Evolutionary conservation across 495 filamentous ascomycete species (phyloP), one percentile per base, ranked within the genome.

Genomic region (Massariosphaeria phaeospora): DNA sequence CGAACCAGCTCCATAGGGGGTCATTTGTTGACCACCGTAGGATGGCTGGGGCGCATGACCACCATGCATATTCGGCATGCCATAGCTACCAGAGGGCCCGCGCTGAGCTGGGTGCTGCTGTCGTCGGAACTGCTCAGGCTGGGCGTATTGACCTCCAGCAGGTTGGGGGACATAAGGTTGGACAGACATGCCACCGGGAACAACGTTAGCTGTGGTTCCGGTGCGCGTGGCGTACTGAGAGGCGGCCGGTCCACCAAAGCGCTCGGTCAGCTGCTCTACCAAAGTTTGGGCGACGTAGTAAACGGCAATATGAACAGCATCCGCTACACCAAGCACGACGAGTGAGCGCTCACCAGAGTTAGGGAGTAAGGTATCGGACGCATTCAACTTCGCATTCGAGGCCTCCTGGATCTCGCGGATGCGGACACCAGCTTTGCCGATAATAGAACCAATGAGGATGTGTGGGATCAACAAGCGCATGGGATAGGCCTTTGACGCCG

Each of bases 401-500:
- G 89, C 90, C 66, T 97, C 93, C 71, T 98, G 93, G 59, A 98
- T 98, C 75, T 98, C 93, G 45, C 93, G 91, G 70, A 98, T 98
- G 47, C 93, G 83, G 48, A 88, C 84, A 55, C 93, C 93, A 52
- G 83, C 86, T 73, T 97, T 96, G 66, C 93, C 93, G 71, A 98
- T 98, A 73, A 98, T 96, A 13, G 94, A 96, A 33, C 93, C 93
- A 63, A 98, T 97, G 49, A 98, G 80, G 59, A 97, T 91, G 67
- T 97, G 93, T 18, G 93, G 93, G 58, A 98, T 86, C 48, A 98
- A 82, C 42, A 98, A 84, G 55, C 93, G 90, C 51, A 98, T 82
- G 55, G 93, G 91, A 61, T 98, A 98, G 9, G 91, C 95, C 79
- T 96, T 96, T 33, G 93, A 97, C 62, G 93, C 86, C 46, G 88